phyloP scores from a whole-genome alignment of 192 early-diverging fungal genomes.

The Thamnidium elegans region DNA sequence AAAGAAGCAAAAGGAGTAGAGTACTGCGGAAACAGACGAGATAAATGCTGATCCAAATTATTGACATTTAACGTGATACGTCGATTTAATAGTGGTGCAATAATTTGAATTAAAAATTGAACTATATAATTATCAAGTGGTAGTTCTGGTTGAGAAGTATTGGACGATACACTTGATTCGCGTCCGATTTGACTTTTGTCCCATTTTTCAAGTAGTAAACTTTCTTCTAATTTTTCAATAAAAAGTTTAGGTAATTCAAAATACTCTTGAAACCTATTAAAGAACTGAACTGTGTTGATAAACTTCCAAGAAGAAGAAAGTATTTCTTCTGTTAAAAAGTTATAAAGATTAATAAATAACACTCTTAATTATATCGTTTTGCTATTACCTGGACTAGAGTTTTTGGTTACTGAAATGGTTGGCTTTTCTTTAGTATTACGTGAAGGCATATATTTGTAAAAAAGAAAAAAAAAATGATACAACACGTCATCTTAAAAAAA shows the following conservation, averaged over 20 bases:
- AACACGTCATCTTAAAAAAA: no score
- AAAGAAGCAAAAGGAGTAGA: not conserved
- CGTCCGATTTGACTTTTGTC: not conserved
- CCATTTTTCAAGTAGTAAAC: not conserved
- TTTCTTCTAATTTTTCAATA: constrained; percentile 6
- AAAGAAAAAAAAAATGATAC: no score
- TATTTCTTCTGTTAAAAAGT: constrained; percentile 4
- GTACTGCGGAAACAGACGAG: not conserved
- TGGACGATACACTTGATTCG: not conserved
- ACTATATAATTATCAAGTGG: not conserved
- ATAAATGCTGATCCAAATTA: not conserved
- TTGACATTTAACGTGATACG: not conserved
- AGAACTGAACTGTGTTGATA: constrained; percentile 11
- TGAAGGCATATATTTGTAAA: no score
- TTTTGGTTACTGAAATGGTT: not conserved
- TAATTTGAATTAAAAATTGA: constrained; percentile 4
- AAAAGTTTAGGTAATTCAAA: not conserved
- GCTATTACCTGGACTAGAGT: constrained; percentile 1
- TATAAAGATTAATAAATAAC: not conserved
- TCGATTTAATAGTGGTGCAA: constrained; percentile 6
- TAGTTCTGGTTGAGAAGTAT: not conserved
- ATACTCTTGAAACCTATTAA: not conserved
- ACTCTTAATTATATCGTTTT: not conserved
- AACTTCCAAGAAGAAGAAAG: constrained; percentile 9
- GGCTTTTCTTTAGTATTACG: constrained; percentile 1